A percentile compares a stretch with the other conserved stretches of the same genome.
These are phyloP conservation scores for Harringtonia aguacate DNA, from an alignment of 2,329 filamentous ascomycete species.

Conservation along the genomic window DNA sequence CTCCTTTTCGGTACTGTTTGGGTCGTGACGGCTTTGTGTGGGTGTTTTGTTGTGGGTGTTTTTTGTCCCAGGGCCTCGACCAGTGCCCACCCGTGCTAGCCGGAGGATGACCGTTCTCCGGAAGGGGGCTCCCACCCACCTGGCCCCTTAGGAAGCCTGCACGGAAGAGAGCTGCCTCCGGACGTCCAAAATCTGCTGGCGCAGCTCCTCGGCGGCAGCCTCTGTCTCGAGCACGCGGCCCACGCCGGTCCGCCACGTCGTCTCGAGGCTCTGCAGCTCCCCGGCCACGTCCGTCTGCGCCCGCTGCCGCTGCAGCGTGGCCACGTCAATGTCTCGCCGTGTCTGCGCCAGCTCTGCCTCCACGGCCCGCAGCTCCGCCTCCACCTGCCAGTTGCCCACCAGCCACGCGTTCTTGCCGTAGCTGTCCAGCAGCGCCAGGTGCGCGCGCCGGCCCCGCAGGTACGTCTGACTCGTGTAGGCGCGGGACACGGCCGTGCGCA, in stretches of 20 bases:
- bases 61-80: too few species aligned
- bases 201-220: constrained; percentile 66
- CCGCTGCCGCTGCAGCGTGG: constrained; percentile 59
- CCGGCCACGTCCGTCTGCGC: constrained; percentile 60
- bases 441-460: constrained; percentile 36
- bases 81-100: too few species aligned
- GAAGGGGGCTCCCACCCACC: too few species aligned
- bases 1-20: too few species aligned
- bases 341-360: constrained; percentile 65
- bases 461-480: constrained; percentile 41
- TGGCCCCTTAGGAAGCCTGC: too few species aligned
- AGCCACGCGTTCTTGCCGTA: constrained; percentile 91
- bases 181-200: constrained; percentile 57
- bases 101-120: too few species aligned
- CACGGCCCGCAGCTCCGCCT: constrained; percentile 56
- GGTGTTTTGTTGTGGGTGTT: too few species aligned
- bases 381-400: constrained; percentile 69
- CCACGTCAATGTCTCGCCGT: constrained; percentile 58
- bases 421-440: constrained; percentile 64
- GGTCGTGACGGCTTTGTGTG: too few species aligned
- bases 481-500: constrained; percentile 52
- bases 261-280: constrained; percentile 61
- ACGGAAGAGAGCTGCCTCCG: too few species aligned
- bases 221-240: constrained; percentile 77
- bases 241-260: constrained; percentile 69